Evolutionary conservation across 2,329 filamentous ascomycete genomes (phyloP).

Genomic region (Cladophialophora yegresii): DNA sequence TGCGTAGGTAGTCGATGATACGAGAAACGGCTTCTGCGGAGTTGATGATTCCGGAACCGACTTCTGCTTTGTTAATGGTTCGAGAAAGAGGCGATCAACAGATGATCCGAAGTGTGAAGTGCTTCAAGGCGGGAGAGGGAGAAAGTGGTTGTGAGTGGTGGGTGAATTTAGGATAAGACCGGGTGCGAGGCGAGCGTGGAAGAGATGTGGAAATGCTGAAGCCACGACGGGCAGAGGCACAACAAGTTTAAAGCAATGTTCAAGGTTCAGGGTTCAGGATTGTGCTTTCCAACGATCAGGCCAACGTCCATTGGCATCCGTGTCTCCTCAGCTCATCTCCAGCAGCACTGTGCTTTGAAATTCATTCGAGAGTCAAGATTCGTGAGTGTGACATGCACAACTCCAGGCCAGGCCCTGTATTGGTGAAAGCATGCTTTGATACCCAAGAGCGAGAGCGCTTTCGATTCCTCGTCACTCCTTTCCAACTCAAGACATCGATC

Average conservation of each 20-base stretch:
- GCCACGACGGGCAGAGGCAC: no score
- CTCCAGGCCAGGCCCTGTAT: neutral
- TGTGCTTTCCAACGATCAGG: neutral
- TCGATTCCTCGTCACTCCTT: neutral
- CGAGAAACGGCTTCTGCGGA: no score
- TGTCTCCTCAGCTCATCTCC: slow-evolving; percentile 1
- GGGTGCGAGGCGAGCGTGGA: neutral
- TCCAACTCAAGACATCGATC: neutral
- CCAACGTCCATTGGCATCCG: neutral
- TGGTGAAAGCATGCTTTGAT: neutral
- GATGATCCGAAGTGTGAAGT: neutral
- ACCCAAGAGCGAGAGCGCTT: neutral
- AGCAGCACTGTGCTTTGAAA: neutral
- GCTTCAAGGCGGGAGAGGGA: neutral
- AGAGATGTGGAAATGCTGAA: neutral
- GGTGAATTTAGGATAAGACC: neutral
- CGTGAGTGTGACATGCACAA: neutral
- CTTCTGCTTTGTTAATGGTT: no score
- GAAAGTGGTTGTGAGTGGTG: neutral
- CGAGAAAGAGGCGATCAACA: neutral
- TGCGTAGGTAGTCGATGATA: no score
- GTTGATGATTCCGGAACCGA: no score
- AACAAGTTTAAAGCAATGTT: neutral
- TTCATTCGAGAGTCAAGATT: neutral
- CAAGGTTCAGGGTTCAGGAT: neutral